Evolutionary conservation across 2,329 filamentous ascomycete genomes (phyloP), one percentile per base, ranked within the genome.

Genomic region (Cordyceps javanica): DNA sequence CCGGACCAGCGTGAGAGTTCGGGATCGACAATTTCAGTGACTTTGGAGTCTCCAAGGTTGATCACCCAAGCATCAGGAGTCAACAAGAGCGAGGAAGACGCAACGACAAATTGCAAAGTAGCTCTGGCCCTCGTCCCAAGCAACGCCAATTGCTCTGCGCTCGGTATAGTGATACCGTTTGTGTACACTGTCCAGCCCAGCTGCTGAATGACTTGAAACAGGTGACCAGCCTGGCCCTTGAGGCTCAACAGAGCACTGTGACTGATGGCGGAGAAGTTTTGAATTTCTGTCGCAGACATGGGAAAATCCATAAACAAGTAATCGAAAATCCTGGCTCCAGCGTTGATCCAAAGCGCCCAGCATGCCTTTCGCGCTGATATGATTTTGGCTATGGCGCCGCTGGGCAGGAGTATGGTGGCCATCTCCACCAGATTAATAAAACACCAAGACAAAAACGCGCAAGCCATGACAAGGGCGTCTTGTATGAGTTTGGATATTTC

Each of bases 401-500:
- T 68, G 8, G 73, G 66, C 26, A 74, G 55, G 21, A 73, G 44
- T 26, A 70, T 58, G 7, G 72, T 68, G 39, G 75, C 64, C 48
- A 72, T 69, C 46, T 76, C 71, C 16, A 74, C 36, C 2, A 76
- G 44, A 58, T 76, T 73, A 38, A 79, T 63, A 6, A 68, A 59
- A 26, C 72, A 68, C 62, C 72, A 81, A 2, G 74, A 82, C 1
- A 75, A 68, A 4, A 80, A 75, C 2, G 87, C 89, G 21, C 84
- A 74, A 32, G 83, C 66, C 39, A 89, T 81, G n/a, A 94, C 79
- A 3, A 81, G 79, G 5, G 83, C 73, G 67, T 97, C 93, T 61
- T 96, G 88, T 30, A 91, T 71, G 45, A 96, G 78, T 65, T 91
- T 91, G n/a, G 89, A 88, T 41, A 86, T 70, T 56, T 85, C 82